Evolutionary conservation across 306 rosid species (phyloP), one percentile per base, ranked within the genome.

Genomic region (Cucumis hystrix): DNA sequence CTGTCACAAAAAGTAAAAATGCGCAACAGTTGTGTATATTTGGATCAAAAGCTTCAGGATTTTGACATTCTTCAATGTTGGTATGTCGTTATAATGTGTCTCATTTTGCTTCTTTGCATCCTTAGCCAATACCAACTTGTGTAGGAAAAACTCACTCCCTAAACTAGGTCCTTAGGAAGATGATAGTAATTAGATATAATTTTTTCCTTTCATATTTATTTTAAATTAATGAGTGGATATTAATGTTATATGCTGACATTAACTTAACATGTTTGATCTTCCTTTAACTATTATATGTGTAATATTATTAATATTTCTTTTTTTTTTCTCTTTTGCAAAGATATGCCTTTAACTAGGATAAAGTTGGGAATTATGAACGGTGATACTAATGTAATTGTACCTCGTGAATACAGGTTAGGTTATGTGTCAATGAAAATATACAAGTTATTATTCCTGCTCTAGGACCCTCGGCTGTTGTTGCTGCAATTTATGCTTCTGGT

Each of bases 401-500:
- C 70, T 60, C 64, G 20, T 76, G 81, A 75, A 78, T 87, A 88
- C 86, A 95, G 97, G 97, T 92, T 25, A 95, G 85, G 82, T 83
- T 90, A 78, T 95, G 99, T 57, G 88, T 86, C 47, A 72, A 70
- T 71, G 92, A 89, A 82, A 89, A 92, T 67, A 91, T 95, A 70
- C 91, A 74, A 2, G 93, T 95, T 75, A 82, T 95, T 78, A n/a
- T n/a, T n/a, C 99, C 97, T 45, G 84, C 92, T 16, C 99, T 97
- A 13, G 99, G 99, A 62, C 97, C 96, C 1, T 92, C 91, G n/a
- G 99, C 99, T 82, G 86, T 95, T 55, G 89, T 90, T 54, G 88
- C 99, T 15, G 97, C 99, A 54, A 93, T 89, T 78, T 90, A 97
- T 76, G 97, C 97, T 57, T 92, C 99, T 1, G 99, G 93, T n/a